Evolutionary conservation across 2,329 filamentous ascomycete genomes (phyloP).

Genomic region (Berkeleyomyces rouxiae): DNA sequence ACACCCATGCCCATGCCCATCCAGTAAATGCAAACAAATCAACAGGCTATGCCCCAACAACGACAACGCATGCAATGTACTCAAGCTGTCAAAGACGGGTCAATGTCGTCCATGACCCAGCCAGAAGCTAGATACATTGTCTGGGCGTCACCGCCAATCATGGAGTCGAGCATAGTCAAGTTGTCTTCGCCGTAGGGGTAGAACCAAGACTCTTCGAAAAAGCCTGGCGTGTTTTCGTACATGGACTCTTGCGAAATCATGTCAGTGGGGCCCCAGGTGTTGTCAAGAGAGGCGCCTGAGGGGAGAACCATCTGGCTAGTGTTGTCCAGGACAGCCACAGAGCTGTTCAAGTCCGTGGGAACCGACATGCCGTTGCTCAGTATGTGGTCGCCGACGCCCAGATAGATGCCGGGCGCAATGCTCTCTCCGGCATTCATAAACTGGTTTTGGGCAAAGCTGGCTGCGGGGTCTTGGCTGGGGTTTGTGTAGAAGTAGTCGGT

Average conservation of each 20-base stretch:
- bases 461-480: neutral
- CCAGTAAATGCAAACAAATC: neutral
- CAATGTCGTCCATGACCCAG: slow-evolving; percentile 2
- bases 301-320: neutral
- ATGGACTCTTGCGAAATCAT: neutral
- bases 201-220: slow-evolving; percentile 3
- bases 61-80: neutral
- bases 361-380: neutral
- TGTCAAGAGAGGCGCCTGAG: neutral
- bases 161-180: slow-evolving; percentile 15
- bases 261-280: neutral
- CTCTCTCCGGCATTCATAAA: neutral
- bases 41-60: neutral
- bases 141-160: slow-evolving; percentile 16
- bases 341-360: neutral
- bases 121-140: slow-evolving; percentile 12
- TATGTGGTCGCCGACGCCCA: neutral
- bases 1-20: too few species aligned
- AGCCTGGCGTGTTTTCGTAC: neutral
- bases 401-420: neutral
- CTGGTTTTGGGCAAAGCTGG: neutral
- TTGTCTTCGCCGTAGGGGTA: slow-evolving; percentile 13
- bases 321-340: neutral
- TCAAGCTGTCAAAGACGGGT: neutral
- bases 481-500: neutral